Conservation (phyloP, 1,284 basidiomycete genomes). For the Gymnopus androsaceus region DNA sequence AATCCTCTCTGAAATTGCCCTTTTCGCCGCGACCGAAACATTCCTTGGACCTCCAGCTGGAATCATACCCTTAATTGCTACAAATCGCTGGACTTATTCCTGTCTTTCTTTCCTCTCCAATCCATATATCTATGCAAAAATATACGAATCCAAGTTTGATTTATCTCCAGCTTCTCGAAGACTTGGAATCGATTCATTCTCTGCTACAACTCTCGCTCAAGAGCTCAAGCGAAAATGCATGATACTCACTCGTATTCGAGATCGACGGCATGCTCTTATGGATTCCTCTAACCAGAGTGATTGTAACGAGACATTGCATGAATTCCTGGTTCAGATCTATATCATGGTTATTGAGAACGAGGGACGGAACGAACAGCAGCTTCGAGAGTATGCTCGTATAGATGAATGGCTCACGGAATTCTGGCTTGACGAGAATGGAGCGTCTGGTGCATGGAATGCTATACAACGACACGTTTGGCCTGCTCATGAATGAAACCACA, state of each 20-base stretch:
- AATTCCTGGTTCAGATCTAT: slow-evolving; percentile 68
- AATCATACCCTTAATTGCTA: slow-evolving; percentile 54
- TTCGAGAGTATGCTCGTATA: slow-evolving; percentile 56
- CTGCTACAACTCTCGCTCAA: slow-evolving; percentile 46
- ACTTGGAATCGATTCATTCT: slow-evolving; percentile 41
- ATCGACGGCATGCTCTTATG: slow-evolving; percentile 36
- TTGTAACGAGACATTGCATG: slow-evolving; percentile 30
- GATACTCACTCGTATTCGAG: slow-evolving; percentile 54
- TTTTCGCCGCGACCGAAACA: slow-evolving; percentile 47
- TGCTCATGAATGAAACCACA: slow-evolving; percentile 47
- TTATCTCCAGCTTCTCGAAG: slow-evolving; percentile 54
- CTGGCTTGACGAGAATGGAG: slow-evolving; percentile 53
- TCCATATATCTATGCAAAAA: slow-evolving; percentile 65
- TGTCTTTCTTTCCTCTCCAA: slow-evolving; percentile 51
- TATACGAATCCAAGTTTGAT: slow-evolving; percentile 75
- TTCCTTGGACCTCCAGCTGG: slow-evolving; percentile 56
- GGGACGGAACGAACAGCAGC: slow-evolving; percentile 71
- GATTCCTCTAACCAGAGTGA: slow-evolving; percentile 23
- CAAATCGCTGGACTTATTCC: slow-evolving; percentile 53
- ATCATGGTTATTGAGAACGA: slow-evolving; percentile 82
- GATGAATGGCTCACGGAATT: slow-evolving; percentile 51
- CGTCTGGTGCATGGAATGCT: slow-evolving; percentile 41
- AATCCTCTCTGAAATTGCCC: slow-evolving; percentile 70
- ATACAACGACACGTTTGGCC: slow-evolving; percentile 55
- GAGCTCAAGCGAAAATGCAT: slow-evolving; percentile 62